phyloP scores from a whole-genome alignment of 2,329 filamentous ascomycete species.

The Scytalidium lignicola region DNA sequence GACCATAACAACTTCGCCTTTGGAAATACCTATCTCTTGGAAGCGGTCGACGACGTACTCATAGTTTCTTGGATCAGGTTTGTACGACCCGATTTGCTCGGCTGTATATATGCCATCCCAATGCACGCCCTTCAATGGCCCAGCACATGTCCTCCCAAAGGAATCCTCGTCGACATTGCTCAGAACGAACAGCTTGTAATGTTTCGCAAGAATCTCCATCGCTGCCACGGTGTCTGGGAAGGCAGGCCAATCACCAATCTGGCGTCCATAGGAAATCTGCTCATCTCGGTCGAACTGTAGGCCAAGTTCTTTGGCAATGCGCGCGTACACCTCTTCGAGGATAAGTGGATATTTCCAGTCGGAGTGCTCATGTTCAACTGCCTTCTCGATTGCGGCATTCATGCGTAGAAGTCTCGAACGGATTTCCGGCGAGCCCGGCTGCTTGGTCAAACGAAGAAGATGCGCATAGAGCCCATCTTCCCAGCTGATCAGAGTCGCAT shows the following conservation, averaged over 20 bases:
- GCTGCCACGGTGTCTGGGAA: conserved; percentile 45
- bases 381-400: not conserved
- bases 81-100: conserved; percentile 67
- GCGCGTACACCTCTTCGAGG: conserved; percentile 34
- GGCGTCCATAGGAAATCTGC: conserved; percentile 35
- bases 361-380: conserved; percentile 42
- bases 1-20: conserved; percentile 54
- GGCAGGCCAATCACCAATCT: conserved; percentile 39
- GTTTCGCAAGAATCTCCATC: conserved; percentile 35
- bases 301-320: conserved; percentile 30
- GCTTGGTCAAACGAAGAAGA: conserved; percentile 28
- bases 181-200: conserved; percentile 48
- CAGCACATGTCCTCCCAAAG: conserved; percentile 39
- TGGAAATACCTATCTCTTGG: conserved; percentile 44
- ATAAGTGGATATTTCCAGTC: conserved; percentile 45
- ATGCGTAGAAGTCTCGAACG: not conserved
- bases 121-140: conserved; percentile 41
- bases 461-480: conserved; percentile 54
- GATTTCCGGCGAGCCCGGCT: not conserved
- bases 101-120: conserved; percentile 64
- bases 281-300: conserved; percentile 20
- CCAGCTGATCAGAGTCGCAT: conserved; percentile 74
- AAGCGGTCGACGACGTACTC: conserved; percentile 55
- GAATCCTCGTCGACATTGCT: conserved; percentile 52
- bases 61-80: conserved; percentile 63